Base-by-base conservation (phyloP, 2,329 filamentous ascomycete genomes). In the Boeremia lycopersici region DNA sequence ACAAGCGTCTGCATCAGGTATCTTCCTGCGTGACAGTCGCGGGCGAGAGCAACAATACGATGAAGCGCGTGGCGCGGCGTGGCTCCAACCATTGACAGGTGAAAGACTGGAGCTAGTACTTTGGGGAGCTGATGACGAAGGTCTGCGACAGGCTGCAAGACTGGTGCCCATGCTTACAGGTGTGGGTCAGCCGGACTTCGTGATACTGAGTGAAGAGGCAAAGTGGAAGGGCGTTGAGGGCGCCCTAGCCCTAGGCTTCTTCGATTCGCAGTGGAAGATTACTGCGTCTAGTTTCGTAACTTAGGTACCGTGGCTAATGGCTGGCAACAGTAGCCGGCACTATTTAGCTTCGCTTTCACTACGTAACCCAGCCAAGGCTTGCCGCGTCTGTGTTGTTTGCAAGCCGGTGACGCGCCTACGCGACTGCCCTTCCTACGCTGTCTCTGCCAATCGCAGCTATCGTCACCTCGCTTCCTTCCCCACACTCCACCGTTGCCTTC, bases 111-210 rank as follows among this genome's bases (percentile, higher is more conserved):
- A 84, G 62, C 68, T 86, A 31, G 78, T 86, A 3, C 67, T 86
- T 6, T 86, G 83, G 84, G 84, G 82, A 13, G 63, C 65, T 23
- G 80, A 84, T 67, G 68, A 71, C 19, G 69, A 73, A 19, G 80
- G 78, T 6, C 67, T 85, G 41, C 70, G 73, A 29, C 76, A 80
- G 50, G 83, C 82, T 35, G 78, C 81, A 4, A 76, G 83, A 28
- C 70, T 86, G 33, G 74, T 84, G 23, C 84, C 84, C 0, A 79
- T 81, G 60, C 67, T 85, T 46, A 82, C 83, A 15, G 84, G 84
- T 8, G 80, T 79, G 43, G 82, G 83, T 0, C 81, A 84, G 60
- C 83, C 84, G 11, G 83, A 86, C 60, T 85, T 84, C 61, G 73
- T 86, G 4, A 67, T 86, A 2, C 61, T 82, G 26, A 75, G 78